phyloP scores from a whole-genome alignment of 1,284 basidiomycete species.

The Naganishia liquefaciens region DNA sequence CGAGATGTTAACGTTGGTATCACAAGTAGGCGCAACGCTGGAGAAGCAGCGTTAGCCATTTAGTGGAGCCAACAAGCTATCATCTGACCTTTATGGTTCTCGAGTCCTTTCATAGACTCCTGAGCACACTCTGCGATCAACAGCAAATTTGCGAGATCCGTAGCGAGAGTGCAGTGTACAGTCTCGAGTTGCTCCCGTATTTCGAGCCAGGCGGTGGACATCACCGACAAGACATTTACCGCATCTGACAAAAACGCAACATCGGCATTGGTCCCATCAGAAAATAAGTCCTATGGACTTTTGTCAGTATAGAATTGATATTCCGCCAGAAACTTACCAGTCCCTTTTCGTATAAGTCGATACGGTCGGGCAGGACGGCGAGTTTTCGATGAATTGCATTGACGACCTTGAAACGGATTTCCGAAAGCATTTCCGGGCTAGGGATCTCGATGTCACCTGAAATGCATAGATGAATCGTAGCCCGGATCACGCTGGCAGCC shows the following conservation, averaged over 20 bases:
- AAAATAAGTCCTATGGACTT: constrained; percentile 7
- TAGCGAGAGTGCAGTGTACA: neutral
- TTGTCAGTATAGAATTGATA: neutral
- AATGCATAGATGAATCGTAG: neutral
- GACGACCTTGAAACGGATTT: neutral
- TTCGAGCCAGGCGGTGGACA: constrained; percentile 2
- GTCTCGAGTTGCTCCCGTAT: constrained; percentile 4
- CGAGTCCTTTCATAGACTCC: neutral
- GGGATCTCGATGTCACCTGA: constrained; percentile 8
- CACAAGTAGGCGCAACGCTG: constrained; percentile 10
- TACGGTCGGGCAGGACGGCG: constrained; percentile 15
- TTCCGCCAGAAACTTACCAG: constrained; percentile 5
- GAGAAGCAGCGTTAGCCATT: neutral
- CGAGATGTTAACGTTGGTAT: constrained; percentile 11
- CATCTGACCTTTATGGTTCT: constrained; percentile 7
- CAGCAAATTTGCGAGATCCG: constrained; percentile 18
- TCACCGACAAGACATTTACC: neutral
- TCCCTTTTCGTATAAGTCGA: constrained; percentile 31
- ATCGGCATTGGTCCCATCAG: constrained; percentile 7
- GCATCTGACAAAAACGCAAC: constrained; percentile 2
- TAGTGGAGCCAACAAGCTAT: too few species aligned
- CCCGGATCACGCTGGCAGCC: constrained; percentile 1
- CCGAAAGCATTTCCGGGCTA: neutral
- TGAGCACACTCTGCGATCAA: constrained; percentile 4
- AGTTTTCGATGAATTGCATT: constrained; percentile 9